phyloP scores from a whole-genome alignment of 2,329 filamentous ascomycete genomes.

The Penicillium thymicola region DNA sequence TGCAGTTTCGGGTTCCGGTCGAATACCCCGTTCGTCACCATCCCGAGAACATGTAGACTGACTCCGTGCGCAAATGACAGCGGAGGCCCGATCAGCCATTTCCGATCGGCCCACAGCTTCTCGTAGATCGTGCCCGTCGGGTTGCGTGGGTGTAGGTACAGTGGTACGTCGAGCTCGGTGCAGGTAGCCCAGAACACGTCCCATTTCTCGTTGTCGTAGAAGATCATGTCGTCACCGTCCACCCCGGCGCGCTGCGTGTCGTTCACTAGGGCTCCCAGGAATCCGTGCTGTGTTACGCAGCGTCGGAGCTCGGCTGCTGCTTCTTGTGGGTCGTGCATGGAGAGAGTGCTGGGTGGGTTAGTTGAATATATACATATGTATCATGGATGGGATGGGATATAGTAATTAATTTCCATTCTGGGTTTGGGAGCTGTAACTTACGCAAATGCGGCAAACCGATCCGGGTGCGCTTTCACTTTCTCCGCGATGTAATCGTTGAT shows the following conservation, averaged over 20 bases:
- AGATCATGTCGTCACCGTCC: conserved; percentile 60
- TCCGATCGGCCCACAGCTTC: conserved; percentile 57
- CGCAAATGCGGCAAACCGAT: conserved; percentile 47
- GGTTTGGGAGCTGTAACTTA: conserved; percentile 10
- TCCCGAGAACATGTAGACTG: conserved; percentile 54
- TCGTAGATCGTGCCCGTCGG: conserved; percentile 57
- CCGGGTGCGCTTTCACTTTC: conserved; percentile 41
- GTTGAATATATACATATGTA: not conserved
- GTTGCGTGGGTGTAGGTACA: conserved; percentile 62
- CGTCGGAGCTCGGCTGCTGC: conserved; percentile 41
- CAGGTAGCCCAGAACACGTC: conserved; percentile 58
- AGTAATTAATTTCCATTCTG: not conserved
- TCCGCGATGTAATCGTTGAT: conserved; percentile 49
- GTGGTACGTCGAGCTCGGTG: conserved; percentile 59
- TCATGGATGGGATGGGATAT: not conserved
- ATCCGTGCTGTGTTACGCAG: conserved; percentile 57
- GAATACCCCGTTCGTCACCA: conserved; percentile 52
- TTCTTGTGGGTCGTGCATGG: conserved; percentile 43
- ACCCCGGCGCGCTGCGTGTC: conserved; percentile 58
- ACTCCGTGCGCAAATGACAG: conserved; percentile 59
- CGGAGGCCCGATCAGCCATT: conserved; percentile 60
- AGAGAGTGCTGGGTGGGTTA: conserved; percentile 27
- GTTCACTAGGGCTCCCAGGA: conserved; percentile 61
- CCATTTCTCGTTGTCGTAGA: conserved; percentile 62
- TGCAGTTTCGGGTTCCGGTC: conserved; percentile 48